phyloP scores from a whole-genome alignment of 2,329 filamentous ascomycete genomes.

The Neonectria coccinea region DNA sequence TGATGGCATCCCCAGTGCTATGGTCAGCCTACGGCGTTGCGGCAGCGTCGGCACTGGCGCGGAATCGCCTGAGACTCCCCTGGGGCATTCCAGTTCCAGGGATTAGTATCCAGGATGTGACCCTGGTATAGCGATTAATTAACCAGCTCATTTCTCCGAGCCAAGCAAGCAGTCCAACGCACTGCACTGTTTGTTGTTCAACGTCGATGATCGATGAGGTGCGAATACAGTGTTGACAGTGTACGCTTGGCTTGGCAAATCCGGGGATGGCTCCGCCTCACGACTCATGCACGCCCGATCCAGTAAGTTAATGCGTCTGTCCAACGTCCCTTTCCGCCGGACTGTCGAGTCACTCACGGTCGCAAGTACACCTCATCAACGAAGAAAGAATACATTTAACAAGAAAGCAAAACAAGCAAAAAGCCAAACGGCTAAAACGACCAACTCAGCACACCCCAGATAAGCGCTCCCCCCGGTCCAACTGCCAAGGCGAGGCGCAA shows the following conservation, averaged over 20 bases:
- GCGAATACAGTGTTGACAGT: background rate
- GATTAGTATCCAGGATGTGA: background rate
- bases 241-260: slow-evolving; percentile 6
- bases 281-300: slow-evolving; percentile 8
- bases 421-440: slow-evolving; percentile 14
- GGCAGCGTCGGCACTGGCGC: slow-evolving; percentile 13
- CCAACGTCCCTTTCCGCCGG: background rate
- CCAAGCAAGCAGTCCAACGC: background rate
- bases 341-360: slow-evolving; percentile 8
- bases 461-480: slow-evolving; percentile 17
- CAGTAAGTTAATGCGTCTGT: slow-evolving; percentile 1
- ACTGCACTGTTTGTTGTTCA: background rate
- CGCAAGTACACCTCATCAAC: background rate
- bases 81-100: background rate
- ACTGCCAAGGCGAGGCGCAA: slow-evolving; percentile 36
- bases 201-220: background rate
- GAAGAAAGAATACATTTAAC: background rate
- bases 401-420: background rate
- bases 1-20: slow-evolving; percentile 11
- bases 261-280: slow-evolving; percentile 27
- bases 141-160: slow-evolving; percentile 23
- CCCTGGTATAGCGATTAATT: background rate
- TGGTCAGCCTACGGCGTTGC: slow-evolving; percentile 24
- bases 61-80: slow-evolving; percentile 6
- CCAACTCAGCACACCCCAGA: background rate